Percentiles rank a stretch among this genome's conserved stretches.
Conservation (phyloP, 1,284 basidiomycete species). For the Tilletia indica region DNA sequence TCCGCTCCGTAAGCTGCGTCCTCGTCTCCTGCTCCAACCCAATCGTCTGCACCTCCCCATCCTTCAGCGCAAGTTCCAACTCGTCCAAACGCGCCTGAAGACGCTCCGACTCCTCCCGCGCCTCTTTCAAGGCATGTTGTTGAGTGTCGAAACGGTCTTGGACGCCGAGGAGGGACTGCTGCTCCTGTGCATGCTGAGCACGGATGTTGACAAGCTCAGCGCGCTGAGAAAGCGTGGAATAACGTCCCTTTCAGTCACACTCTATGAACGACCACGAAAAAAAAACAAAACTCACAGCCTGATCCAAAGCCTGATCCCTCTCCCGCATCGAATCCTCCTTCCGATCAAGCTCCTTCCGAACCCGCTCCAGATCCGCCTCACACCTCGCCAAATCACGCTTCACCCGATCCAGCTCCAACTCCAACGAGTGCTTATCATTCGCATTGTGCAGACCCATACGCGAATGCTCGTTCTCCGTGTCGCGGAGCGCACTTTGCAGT, state of each 20-base stretch:
- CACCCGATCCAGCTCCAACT: constrained; percentile 84
- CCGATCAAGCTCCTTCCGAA: constrained; percentile 71
- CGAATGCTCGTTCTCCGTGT: constrained; percentile 62
- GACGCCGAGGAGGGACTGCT: constrained; percentile 40
- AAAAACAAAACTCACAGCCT: constrained; percentile 59
- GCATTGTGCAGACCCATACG: constrained; percentile 76
- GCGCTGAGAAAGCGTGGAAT: constrained; percentile 18
- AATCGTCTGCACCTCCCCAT: constrained; percentile 71
- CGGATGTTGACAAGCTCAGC: constrained; percentile 42
- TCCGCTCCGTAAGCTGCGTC: constrained; percentile 86
- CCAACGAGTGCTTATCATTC: constrained; percentile 78
- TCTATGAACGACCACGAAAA: neutral
- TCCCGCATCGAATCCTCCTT: constrained; percentile 68
- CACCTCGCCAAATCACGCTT: constrained; percentile 78
- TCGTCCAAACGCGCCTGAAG: constrained; percentile 33
- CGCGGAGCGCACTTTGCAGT: constrained; percentile 71
- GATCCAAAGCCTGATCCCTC: constrained; percentile 69
- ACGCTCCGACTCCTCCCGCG: constrained; percentile 53
- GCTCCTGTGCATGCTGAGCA: constrained; percentile 45
- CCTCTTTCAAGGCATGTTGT: constrained; percentile 26
- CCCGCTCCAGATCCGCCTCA: constrained; percentile 75
- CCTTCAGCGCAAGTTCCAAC: constrained; percentile 54
- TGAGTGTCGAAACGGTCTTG: constrained; percentile 51
- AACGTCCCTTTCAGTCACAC: neutral
- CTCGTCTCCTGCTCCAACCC: constrained; percentile 75